A percentile compares a stretch with the other conserved stretches of the same genome.
Conservation (phyloP, 2,329 filamentous ascomycete species). For the Amphichorda felina region DNA sequence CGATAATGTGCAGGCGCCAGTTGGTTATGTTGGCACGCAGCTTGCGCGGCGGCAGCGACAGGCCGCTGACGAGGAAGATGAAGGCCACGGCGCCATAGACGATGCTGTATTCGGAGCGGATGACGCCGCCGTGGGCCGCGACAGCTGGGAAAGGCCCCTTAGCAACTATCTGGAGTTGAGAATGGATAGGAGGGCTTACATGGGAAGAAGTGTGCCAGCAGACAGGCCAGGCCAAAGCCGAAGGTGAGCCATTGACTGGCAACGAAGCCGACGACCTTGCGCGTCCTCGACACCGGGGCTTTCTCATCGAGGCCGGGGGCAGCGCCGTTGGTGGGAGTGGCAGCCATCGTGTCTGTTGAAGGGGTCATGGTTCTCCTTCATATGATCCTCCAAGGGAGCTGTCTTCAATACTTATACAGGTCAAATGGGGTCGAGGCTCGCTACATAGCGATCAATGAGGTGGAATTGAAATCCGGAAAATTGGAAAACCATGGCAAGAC, state of each 20-base stretch:
- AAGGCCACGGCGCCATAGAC: conserved; percentile 57
- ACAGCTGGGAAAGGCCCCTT: no score
- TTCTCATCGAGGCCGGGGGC: conserved; percentile 14
- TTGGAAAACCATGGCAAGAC: no score
- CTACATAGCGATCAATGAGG: no score
- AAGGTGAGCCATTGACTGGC: conserved; percentile 54
- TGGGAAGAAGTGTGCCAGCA: conserved; percentile 31
- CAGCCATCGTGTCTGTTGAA: conserved; percentile 21
- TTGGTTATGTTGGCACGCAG: conserved; percentile 49
- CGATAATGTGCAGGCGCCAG: conserved; percentile 55
- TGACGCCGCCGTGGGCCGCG: conserved; percentile 32
- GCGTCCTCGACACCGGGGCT: not conserved
- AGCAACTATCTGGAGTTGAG: not conserved
- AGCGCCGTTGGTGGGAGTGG: conserved; percentile 24
- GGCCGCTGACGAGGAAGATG: conserved; percentile 61
- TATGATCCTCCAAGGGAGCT: no score
- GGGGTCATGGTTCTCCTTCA: no score
- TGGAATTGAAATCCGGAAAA: no score
- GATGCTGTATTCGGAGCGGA: conserved; percentile 45
- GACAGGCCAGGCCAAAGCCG: conserved; percentile 41
- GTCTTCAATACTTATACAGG: no score
- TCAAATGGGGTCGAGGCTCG: no score
- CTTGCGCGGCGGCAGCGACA: conserved; percentile 53
- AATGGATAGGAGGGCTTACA: conserved; percentile 19
- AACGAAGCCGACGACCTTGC: conserved; percentile 19